A percentile compares a stretch with the other conserved stretches of the same genome.
These are phyloP conservation scores for Ogataea naganishii DNA, from an alignment of 805 yeast species.

Conservation along the genomic window DNA sequence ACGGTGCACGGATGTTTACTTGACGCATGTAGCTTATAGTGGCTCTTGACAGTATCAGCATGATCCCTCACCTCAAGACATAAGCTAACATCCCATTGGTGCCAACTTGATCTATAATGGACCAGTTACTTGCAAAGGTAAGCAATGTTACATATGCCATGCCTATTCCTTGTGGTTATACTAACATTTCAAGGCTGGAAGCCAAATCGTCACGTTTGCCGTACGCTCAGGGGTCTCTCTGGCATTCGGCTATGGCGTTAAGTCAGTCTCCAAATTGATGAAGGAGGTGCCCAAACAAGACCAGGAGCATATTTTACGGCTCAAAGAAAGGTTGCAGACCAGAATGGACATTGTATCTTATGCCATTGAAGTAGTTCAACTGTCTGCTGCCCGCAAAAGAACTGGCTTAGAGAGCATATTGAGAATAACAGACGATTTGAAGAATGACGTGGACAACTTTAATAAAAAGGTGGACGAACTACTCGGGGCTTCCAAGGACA, in stretches of 20 bases:
- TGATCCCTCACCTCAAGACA: too few species aligned
- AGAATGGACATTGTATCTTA: conserved; percentile 54
- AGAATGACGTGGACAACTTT: conserved; percentile 48
- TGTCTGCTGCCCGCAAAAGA: conserved; percentile 55
- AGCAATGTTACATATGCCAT: not conserved
- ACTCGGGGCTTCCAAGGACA: conserved; percentile 16
- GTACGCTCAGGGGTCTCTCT: conserved; percentile 66
- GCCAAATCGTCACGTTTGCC: conserved; percentile 74
- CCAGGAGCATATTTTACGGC: conserved; percentile 30
- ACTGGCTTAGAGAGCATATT: conserved; percentile 48
- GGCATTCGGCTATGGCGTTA: conserved; percentile 67
- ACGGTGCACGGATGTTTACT: too few species aligned
- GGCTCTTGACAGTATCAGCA: too few species aligned
- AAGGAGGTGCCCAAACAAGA: conserved; percentile 48
- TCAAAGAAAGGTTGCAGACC: conserved; percentile 39
- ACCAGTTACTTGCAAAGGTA: not conserved
- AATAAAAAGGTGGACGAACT: conserved; percentile 38
- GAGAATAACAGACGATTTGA: conserved; percentile 44
- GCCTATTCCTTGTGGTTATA: not conserved
- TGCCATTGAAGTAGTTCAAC: conserved; percentile 59
- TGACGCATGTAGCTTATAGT: too few species aligned
- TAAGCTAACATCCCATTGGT: not conserved
- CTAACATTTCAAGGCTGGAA: conserved; percentile 41
- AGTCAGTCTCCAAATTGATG: conserved; percentile 48
- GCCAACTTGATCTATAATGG: not conserved